Percentiles rank a stretch among this genome's conserved stretches.
Evolutionary conservation across 805 yeast genomes (phyloP).

Genomic region (Sugiyamaella qingdaonensis): DNA sequence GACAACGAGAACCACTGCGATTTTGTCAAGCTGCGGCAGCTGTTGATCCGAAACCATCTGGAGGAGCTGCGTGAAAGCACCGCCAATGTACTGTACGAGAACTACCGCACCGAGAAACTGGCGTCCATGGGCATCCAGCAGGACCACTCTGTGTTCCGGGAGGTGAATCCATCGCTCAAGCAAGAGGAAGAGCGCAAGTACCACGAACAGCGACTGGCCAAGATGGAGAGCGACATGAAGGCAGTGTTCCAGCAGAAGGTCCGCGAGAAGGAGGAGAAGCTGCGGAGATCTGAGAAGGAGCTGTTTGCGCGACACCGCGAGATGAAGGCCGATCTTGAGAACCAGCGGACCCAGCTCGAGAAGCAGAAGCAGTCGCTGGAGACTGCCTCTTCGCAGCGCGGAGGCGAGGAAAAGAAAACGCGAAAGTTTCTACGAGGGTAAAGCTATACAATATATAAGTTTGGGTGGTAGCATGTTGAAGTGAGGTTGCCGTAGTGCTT

Average conservation of each 20-base stretch:
- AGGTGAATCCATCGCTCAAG: constrained; percentile 86
- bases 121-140: constrained; percentile 80
- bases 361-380: constrained; percentile 69
- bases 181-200: constrained; percentile 90
- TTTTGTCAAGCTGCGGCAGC: constrained; percentile 81
- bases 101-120: constrained; percentile 82
- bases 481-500: too few species aligned
- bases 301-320: constrained; percentile 92
- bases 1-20: constrained; percentile 93
- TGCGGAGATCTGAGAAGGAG: constrained; percentile 95
- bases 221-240: constrained; percentile 96
- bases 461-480: too few species aligned
- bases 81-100: constrained; percentile 70
- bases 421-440: constrained; percentile 12
- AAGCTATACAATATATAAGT: neutral
- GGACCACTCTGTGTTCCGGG: constrained; percentile 89
- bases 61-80: constrained; percentile 93
- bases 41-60: constrained; percentile 82
- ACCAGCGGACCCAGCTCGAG: constrained; percentile 41
- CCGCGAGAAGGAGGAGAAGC: constrained; percentile 91
- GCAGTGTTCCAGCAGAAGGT: constrained; percentile 95
- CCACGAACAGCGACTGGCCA: constrained; percentile 90
- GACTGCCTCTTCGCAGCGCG: constrained; percentile 21
- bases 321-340: constrained; percentile 47
- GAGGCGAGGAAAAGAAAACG: constrained; percentile 28